Percentiles rank a stretch among this genome's conserved stretches.
Conservation (phyloP, 306 rosid genomes). For the Leucaena leucocephala region DNA sequence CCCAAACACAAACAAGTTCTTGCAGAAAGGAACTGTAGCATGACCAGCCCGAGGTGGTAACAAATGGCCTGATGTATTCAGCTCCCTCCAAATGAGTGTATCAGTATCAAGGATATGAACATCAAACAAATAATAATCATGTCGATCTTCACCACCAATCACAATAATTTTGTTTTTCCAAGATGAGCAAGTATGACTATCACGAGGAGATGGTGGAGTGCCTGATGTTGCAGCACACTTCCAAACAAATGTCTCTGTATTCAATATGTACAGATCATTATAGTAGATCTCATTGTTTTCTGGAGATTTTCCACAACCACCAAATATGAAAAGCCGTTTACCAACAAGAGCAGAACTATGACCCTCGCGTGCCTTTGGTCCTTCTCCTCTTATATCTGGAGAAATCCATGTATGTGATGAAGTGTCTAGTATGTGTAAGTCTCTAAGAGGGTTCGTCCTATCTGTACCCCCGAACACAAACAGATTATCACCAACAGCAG, state of each 20-base stretch:
- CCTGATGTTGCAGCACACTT: slow-evolving; percentile 79
- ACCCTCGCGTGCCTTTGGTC: slow-evolving; percentile 97
- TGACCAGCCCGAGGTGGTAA: slow-evolving; percentile 97
- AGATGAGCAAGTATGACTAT: slow-evolving; percentile 93
- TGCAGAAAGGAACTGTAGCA: slow-evolving; percentile 83
- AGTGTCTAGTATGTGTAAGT: slow-evolving; percentile 84
- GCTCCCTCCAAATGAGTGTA: slow-evolving; percentile 91
- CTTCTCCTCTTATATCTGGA: slow-evolving; percentile 84
- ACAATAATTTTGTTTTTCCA: slow-evolving; percentile 87
- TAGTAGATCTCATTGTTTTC: slow-evolving; percentile 71
- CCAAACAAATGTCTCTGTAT: slow-evolving; percentile 95
- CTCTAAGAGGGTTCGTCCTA: slow-evolving; percentile 85
- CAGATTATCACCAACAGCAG: slow-evolving; percentile 77
- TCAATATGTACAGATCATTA: slow-evolving; percentile 91
- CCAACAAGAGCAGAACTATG: slow-evolving; percentile 93
- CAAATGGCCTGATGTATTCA: slow-evolving; percentile 75
- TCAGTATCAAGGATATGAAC: slow-evolving; percentile 97
- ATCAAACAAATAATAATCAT: slow-evolving; percentile 86
- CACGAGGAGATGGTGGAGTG: slow-evolving; percentile 91
- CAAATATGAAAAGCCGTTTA: slow-evolving; percentile 80
- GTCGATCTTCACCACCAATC: slow-evolving; percentile 90
- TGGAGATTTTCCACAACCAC: slow-evolving; percentile 92
- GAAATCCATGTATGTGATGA: slow-evolving; percentile 76
- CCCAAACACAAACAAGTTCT: slow-evolving; percentile 88
- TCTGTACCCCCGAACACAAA: slow-evolving; percentile 97